Evolutionary conservation across 176 grass and related monocot genomes (phyloP).

Genomic region (Hyparrhenia diplandra): DNA sequence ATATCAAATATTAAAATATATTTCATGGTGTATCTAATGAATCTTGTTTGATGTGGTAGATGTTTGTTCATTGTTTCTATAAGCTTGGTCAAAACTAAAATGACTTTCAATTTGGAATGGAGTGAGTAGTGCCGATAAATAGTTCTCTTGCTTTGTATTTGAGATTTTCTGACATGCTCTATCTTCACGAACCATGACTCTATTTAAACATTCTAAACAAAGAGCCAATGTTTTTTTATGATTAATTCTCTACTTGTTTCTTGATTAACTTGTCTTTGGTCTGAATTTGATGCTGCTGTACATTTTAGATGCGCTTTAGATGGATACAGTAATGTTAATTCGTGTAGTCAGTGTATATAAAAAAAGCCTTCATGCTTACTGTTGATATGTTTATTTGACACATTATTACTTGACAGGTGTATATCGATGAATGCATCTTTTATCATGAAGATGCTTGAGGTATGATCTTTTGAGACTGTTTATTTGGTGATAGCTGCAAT

Average conservation of each 20-base stretch:
- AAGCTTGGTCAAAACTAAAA: background rate
- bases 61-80: background rate
- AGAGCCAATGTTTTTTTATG: background rate
- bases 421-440: conserved; percentile 89
- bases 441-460: conserved; percentile 98
- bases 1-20: background rate
- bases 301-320: conserved; percentile 13
- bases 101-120: background rate
- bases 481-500: conserved; percentile 24
- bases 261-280: conserved; percentile 10
- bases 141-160: conserved; percentile 3
- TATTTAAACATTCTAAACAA: background rate
- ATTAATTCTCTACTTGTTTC: conserved; percentile 5
- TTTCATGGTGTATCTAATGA: background rate
- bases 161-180: background rate
- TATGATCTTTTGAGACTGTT: conserved; percentile 36
- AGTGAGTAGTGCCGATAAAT: background rate
- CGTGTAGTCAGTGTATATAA: conserved; percentile 13
- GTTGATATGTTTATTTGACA: conserved; percentile 37
- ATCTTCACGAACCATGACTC: background rate
- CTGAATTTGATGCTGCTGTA: background rate
- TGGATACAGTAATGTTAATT: conserved; percentile 1
- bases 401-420: conserved; percentile 61
- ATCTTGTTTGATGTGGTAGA: background rate
- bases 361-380: conserved; percentile 5